phyloP scores from a whole-genome alignment of 257 asterid genomes.

The Ophiorrhiza pumila region DNA sequence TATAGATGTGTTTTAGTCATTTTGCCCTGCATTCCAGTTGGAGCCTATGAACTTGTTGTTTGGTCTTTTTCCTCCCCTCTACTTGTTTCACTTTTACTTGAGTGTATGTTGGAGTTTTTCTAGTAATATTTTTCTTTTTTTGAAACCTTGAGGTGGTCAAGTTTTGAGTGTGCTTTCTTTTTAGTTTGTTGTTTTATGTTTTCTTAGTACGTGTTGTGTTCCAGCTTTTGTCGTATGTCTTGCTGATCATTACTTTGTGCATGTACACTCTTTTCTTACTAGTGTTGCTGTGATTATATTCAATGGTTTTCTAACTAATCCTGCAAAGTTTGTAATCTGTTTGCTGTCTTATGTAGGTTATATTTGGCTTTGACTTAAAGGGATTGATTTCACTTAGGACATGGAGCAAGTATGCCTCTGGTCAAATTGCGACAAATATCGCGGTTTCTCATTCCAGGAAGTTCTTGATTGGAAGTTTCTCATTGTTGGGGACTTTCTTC shows the following conservation, averaged over 20 bases:
- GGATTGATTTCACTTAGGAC: constrained; percentile 54
- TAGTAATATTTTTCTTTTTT: neutral
- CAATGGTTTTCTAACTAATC: neutral
- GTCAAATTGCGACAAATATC: constrained; percentile 65
- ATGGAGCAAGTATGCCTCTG: constrained; percentile 85
- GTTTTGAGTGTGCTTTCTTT: neutral
- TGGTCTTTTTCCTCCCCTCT: neutral
- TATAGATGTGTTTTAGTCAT: too few species aligned
- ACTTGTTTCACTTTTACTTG: neutral
- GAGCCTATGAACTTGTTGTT: too few species aligned
- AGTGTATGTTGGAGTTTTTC: neutral
- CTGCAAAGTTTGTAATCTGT: neutral
- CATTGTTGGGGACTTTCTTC: constrained; percentile 67
- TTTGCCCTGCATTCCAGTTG: too few species aligned
- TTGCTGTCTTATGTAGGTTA: constrained; percentile 41
- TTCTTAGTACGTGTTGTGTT: neutral
- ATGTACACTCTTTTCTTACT: neutral
- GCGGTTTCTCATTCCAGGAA: constrained; percentile 73
- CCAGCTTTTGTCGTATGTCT: neutral
- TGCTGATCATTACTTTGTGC: neutral
- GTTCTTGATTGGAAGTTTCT: constrained; percentile 83
- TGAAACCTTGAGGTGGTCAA: neutral
- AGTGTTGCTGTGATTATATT: neutral
- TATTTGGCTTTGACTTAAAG: constrained; percentile 37
- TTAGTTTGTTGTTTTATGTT: neutral